Evolutionary conservation across 2,329 filamentous ascomycete species (phyloP).

Genomic region (Xylariaceae sp.): DNA sequence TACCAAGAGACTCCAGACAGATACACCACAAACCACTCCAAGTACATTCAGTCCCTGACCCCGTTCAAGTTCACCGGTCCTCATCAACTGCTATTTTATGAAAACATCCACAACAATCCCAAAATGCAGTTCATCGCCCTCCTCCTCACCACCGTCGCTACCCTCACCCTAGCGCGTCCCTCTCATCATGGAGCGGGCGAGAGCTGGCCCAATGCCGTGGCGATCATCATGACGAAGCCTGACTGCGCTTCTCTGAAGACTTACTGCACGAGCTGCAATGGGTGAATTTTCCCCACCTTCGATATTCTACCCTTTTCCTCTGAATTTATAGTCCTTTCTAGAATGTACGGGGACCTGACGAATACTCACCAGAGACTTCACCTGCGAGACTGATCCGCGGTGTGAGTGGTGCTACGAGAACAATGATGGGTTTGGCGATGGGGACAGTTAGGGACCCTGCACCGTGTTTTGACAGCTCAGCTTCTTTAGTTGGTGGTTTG

Average conservation of each 20-base stretch:
- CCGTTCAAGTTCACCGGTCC: too few species aligned
- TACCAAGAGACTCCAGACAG: too few species aligned
- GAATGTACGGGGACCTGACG: neutral
- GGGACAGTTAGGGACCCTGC: too few species aligned
- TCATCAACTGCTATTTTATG: neutral
- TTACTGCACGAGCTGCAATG: constrained; percentile 24
- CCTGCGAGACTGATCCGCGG: constrained; percentile 25
- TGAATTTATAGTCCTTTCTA: neutral
- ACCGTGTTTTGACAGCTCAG: too few species aligned
- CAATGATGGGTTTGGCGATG: neutral
- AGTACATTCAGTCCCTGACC: too few species aligned
- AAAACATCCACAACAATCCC: neutral
- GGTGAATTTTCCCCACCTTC: constrained; percentile 8
- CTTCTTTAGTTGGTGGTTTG: too few species aligned
- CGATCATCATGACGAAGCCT: constrained; percentile 14
- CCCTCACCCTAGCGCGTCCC: constrained; percentile 17
- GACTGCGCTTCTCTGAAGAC: constrained; percentile 22
- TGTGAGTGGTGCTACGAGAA: constrained; percentile 30
- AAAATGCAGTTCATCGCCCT: constrained; percentile 20
- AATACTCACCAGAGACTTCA: constrained; percentile 21
- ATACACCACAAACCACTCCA: too few species aligned
- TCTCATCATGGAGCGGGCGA: neutral
- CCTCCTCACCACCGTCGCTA: constrained; percentile 20
- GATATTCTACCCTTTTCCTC: neutral
- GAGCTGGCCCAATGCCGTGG: neutral